Conservation (phyloP, 2,329 filamentous ascomycete genomes). For the Simplicillium sp. region DNA sequence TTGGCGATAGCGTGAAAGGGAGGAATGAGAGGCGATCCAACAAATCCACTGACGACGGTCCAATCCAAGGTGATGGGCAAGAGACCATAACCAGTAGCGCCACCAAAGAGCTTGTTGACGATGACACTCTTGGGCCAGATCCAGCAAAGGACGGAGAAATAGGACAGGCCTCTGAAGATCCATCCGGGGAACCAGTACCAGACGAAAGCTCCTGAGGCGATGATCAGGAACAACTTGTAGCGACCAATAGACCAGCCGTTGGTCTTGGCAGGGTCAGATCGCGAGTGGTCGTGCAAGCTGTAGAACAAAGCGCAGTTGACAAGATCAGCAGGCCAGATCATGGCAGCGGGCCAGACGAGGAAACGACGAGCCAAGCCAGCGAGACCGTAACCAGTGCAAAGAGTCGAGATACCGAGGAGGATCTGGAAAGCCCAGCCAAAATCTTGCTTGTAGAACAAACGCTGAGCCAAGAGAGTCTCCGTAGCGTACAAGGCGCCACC, state of each 20-base stretch:
- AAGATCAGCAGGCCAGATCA: slow-evolving; percentile 48
- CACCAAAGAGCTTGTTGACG: slow-evolving; percentile 56
- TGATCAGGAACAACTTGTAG: slow-evolving; percentile 52
- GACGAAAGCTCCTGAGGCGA: slow-evolving; percentile 39
- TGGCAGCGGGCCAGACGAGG: slow-evolving; percentile 43
- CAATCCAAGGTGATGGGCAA: slow-evolving; percentile 53
- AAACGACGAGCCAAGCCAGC: slow-evolving; percentile 45
- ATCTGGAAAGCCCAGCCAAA: slow-evolving; percentile 46
- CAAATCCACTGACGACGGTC: slow-evolving; percentile 36
- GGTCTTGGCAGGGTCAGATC: slow-evolving; percentile 36
- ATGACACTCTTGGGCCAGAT: slow-evolving; percentile 50
- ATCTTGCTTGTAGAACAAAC: slow-evolving; percentile 47
- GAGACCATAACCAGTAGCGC: slow-evolving; percentile 46
- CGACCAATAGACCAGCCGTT: slow-evolving; percentile 54
- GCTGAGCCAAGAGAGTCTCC: slow-evolving; percentile 37
- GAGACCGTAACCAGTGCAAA: slow-evolving; percentile 47
- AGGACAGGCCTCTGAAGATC: slow-evolving; percentile 52
- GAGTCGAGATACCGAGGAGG: slow-evolving; percentile 42
- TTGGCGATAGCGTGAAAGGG: slow-evolving; percentile 48
- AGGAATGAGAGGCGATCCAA: slow-evolving; percentile 40
- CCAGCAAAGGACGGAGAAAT: slow-evolving; percentile 54
- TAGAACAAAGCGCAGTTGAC: slow-evolving; percentile 44
- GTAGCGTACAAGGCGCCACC: slow-evolving; percentile 49
- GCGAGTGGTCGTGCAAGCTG: slow-evolving; percentile 34
- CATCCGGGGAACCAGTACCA: slow-evolving; percentile 56